Evolutionary conservation across 148 eudicot genomes (phyloP).

Genomic region (Camellia granthamiana): DNA sequence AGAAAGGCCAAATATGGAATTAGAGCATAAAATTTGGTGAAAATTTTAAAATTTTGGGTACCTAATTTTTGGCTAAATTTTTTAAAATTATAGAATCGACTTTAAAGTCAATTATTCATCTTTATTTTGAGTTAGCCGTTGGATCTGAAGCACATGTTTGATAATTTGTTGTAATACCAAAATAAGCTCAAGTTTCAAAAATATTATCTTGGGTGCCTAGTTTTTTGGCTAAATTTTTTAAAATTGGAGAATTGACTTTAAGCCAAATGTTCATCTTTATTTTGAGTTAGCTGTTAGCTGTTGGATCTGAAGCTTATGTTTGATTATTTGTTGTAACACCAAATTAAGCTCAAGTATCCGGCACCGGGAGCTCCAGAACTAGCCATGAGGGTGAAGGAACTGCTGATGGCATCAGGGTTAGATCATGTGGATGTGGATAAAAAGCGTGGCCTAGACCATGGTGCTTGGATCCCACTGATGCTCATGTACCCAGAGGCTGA

Average conservation of each 20-base stretch:
- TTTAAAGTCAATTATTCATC: neutral
- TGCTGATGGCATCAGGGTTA: constrained; percentile 52
- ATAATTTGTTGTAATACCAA: constrained; percentile 11
- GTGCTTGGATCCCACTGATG: constrained; percentile 92
- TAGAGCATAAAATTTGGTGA: too few species aligned
- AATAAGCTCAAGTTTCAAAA: constrained; percentile 62
- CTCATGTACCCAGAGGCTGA: constrained; percentile 89
- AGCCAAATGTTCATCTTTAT: neutral
- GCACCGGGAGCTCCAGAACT: constrained; percentile 85
- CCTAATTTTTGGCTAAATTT: too few species aligned
- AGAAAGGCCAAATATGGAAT: too few species aligned
- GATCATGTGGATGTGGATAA: constrained; percentile 49
- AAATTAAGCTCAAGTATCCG: constrained; percentile 67
- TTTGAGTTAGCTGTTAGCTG: neutral
- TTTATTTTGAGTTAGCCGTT: neutral
- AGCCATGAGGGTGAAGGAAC: constrained; percentile 62
- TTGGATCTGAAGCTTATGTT: too few species aligned
- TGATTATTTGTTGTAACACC: constrained; percentile 9
- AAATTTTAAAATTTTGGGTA: too few species aligned
- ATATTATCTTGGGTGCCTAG: too few species aligned
- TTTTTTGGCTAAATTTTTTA: too few species aligned
- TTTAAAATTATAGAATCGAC: too few species aligned
- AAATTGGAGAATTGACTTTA: too few species aligned
- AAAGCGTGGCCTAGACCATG: constrained; percentile 84
- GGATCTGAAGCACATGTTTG: too few species aligned